phyloP scores from a whole-genome alignment of 2,329 filamentous ascomycete genomes.

The Cladosporium phlei region DNA sequence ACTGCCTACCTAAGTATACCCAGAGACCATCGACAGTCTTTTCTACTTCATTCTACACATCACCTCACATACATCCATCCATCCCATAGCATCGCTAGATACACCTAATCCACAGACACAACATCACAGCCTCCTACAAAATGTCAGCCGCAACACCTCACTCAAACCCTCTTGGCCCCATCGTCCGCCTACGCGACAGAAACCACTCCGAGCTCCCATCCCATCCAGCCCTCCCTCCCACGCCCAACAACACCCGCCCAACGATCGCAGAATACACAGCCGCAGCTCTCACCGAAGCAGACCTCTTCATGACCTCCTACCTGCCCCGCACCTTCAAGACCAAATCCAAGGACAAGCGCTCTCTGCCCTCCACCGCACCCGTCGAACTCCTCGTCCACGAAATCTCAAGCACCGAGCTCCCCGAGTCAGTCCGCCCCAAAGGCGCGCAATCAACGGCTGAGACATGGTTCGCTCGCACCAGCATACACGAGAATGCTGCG shows the following conservation, averaged over 20 bases:
- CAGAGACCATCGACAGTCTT: too few relatives aligned
- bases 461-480: constrained; percentile 61
- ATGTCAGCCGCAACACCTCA: not conserved
- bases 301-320: constrained; percentile 54
- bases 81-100: too few relatives aligned
- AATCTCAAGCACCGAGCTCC: constrained; percentile 44
- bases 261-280: constrained; percentile 40
- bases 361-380: constrained; percentile 45
- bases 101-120: not conserved
- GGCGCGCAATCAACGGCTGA: constrained; percentile 36
- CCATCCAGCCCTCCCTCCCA: constrained; percentile 29
- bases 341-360: constrained; percentile 46
- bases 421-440: constrained; percentile 19
- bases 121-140: not conserved
- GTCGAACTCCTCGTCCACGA: constrained; percentile 53
- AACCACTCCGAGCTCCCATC: constrained; percentile 29
- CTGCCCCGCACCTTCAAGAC: constrained; percentile 52
- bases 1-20: too few relatives aligned
- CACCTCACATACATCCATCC: too few relatives aligned
- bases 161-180: constrained; percentile 16
- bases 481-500: constrained; percentile 53
- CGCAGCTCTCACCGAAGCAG: constrained; percentile 53
- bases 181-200: constrained; percentile 32
- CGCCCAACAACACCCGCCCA: constrained; percentile 6
- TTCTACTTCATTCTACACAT: too few relatives aligned